A percentile compares a stretch with the other conserved stretches of the same genome.
phyloP scores from a whole-genome alignment of 2,329 filamentous ascomycete species.

The Fusarium napiforme region DNA sequence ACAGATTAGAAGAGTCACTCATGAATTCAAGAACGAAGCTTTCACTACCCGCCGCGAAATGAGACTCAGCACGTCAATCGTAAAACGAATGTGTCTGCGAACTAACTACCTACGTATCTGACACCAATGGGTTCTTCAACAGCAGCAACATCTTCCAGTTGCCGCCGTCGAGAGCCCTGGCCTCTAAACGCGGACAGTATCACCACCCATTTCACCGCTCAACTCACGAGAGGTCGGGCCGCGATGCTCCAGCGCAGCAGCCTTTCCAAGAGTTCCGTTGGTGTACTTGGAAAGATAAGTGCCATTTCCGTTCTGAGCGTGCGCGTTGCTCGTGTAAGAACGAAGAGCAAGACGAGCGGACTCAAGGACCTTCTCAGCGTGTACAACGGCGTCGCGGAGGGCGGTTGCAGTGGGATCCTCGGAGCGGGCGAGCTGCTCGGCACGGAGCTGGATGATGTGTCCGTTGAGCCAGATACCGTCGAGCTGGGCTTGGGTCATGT shows the following conservation, averaged over 20 bases:
- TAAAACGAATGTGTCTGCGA: slow-evolving; percentile 14
- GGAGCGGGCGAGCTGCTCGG: slow-evolving; percentile 50
- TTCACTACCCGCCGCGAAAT: slow-evolving; percentile 16
- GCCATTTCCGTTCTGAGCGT: slow-evolving; percentile 31
- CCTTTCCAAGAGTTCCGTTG: slow-evolving; percentile 43
- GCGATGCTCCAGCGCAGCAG: slow-evolving; percentile 48
- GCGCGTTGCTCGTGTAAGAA: slow-evolving; percentile 47
- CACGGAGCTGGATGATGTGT: slow-evolving; percentile 67
- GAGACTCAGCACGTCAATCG: not conserved
- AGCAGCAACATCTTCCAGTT: slow-evolving; percentile 17
- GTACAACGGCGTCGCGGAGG: slow-evolving; percentile 55
- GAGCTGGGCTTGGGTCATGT: slow-evolving; percentile 66
- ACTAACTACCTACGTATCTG: slow-evolving; percentile 9
- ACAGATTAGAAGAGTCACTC: not conserved
- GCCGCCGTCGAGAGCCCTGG: slow-evolving; percentile 8
- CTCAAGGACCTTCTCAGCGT: slow-evolving; percentile 60
- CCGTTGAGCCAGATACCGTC: slow-evolving; percentile 70
- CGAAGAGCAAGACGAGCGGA: slow-evolving; percentile 57
- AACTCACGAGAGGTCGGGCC: slow-evolving; percentile 65
- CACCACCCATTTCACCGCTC: slow-evolving; percentile 71
- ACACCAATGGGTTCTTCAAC: slow-evolving; percentile 23
- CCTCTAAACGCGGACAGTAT: slow-evolving; percentile 56
- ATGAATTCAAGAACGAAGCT: slow-evolving; percentile 9
- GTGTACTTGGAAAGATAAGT: slow-evolving; percentile 19
- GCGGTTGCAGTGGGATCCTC: slow-evolving; percentile 55